Conservation (phyloP, 1,284 basidiomycete genomes). For the Thelephora terrestris region DNA sequence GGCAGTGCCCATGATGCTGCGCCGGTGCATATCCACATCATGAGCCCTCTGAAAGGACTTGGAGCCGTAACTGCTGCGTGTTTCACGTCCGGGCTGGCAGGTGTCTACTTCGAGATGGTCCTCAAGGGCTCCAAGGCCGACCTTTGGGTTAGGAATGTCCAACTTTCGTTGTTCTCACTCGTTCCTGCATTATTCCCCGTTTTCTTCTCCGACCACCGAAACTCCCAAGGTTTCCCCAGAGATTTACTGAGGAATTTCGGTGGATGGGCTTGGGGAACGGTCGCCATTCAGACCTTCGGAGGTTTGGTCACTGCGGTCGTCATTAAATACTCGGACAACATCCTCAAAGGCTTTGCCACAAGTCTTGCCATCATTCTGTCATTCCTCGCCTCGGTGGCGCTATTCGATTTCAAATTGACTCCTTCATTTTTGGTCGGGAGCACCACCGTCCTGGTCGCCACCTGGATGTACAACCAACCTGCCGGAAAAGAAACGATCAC, state of each 20-base stretch:
- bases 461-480: conserved; percentile 82
- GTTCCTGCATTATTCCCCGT: conserved; percentile 84
- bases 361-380: conserved; percentile 89
- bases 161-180: conserved; percentile 90
- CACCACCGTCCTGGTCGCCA: conserved; percentile 73
- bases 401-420: conserved; percentile 85
- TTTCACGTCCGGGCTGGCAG: conserved; percentile 94
- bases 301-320: conserved; percentile 85
- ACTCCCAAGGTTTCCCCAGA: conserved; percentile 8
- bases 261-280: conserved; percentile 86
- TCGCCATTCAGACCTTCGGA: conserved; percentile 81
- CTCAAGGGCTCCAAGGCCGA: conserved; percentile 85
- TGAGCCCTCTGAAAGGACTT: conserved; percentile 83
- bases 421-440: conserved; percentile 79
- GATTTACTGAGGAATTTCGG: conserved; percentile 70
- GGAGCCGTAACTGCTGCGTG: conserved; percentile 85
- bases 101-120: conserved; percentile 98
- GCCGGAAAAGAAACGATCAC: conserved; percentile 35
- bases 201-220: conserved; percentile 39
- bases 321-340: conserved; percentile 84
- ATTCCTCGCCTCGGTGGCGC: conserved; percentile 79
- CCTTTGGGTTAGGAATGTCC: conserved; percentile 95
- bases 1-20: conserved; percentile 27
- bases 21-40: conserved; percentile 30
- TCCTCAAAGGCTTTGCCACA: conserved; percentile 91